Evolutionary conservation across 2,329 filamentous ascomycete genomes (phyloP).

Genomic region (Colletotrichum aenigma): DNA sequence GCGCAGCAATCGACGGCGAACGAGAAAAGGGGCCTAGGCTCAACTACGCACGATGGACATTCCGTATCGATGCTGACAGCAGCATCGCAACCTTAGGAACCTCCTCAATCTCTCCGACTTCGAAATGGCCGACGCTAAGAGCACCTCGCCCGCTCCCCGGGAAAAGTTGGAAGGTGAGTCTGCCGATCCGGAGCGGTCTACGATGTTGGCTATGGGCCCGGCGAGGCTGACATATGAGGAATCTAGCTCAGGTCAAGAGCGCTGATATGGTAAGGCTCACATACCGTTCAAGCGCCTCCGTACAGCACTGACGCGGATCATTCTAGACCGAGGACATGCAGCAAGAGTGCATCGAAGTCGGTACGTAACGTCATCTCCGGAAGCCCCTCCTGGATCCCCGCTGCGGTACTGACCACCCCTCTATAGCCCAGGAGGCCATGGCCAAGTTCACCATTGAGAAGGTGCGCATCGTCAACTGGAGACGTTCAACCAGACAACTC

Average conservation of each 20-base stretch:
- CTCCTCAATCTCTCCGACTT: neutral
- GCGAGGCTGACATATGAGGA: neutral
- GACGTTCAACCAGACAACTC: neutral
- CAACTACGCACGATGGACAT: neutral
- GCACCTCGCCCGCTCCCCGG: constrained; percentile 53
- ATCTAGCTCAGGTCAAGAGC: constrained; percentile 91
- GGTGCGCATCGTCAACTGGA: constrained; percentile 36
- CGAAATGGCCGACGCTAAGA: constrained; percentile 44
- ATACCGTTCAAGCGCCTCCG: neutral
- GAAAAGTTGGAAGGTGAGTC: constrained; percentile 78
- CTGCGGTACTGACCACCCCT: constrained; percentile 18
- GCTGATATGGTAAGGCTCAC: constrained; percentile 84
- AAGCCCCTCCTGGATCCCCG: neutral
- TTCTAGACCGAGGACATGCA: constrained; percentile 94
- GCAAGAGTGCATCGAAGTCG: constrained; percentile 91
- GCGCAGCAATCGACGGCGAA: neutral
- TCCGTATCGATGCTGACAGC: neutral
- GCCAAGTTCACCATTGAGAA: constrained; percentile 67
- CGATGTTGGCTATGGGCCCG: constrained; percentile 11
- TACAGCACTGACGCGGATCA: constrained; percentile 29
- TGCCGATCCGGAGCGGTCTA: neutral
- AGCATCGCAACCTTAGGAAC: neutral
- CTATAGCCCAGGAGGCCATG: constrained; percentile 66
- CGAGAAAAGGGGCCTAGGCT: neutral
- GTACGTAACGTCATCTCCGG: constrained; percentile 58